These are phyloP conservation scores for Lentinula raphanica DNA, from an alignment of 768 basidiomycete genomes.

Conservation along the genomic window DNA sequence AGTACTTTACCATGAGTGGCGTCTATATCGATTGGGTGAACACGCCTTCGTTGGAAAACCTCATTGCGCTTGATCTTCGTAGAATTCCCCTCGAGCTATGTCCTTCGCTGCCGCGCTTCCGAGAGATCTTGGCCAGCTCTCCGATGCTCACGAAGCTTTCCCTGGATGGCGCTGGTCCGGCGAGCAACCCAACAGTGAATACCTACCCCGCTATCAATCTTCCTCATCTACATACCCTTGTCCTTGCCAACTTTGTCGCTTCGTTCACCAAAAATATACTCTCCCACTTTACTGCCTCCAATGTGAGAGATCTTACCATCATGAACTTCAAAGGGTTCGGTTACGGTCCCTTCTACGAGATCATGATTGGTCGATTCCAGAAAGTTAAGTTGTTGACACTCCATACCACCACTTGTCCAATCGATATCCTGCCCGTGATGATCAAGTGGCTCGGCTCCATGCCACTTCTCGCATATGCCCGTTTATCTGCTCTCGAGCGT, in stretches of 20 bases:
- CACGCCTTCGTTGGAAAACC: constrained; percentile 39
- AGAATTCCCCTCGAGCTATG: constrained; percentile 49
- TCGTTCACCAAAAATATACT: constrained; percentile 43
- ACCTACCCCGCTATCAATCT: constrained; percentile 38
- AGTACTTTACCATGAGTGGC: constrained; percentile 51
- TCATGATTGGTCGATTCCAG: constrained; percentile 45
- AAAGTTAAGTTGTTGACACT: constrained; percentile 51
- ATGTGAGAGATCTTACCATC: constrained; percentile 52
- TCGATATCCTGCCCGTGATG: constrained; percentile 24
- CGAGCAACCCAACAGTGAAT: constrained; percentile 20
- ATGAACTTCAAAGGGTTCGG: constrained; percentile 48
- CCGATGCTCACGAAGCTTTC: constrained; percentile 50
- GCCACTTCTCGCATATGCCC: constrained; percentile 47
- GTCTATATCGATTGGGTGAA: constrained; percentile 56
- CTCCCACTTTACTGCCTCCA: constrained; percentile 49
- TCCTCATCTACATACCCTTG: constrained; percentile 43
- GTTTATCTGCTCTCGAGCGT: constrained; percentile 38
- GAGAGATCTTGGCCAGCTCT: constrained; percentile 43
- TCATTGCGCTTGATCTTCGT: constrained; percentile 63
- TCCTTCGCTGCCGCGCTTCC: constrained; percentile 47
- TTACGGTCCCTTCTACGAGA: constrained; percentile 42
- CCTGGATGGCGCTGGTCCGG: constrained; percentile 61
- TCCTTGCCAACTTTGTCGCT: constrained; percentile 52
- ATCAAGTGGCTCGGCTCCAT: constrained; percentile 54
- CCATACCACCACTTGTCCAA: constrained; percentile 33